Evolutionary conservation across 2,329 filamentous ascomycete genomes (phyloP), one percentile per base, ranked within the genome.

Genomic region (Alternaria gaisen): DNA sequence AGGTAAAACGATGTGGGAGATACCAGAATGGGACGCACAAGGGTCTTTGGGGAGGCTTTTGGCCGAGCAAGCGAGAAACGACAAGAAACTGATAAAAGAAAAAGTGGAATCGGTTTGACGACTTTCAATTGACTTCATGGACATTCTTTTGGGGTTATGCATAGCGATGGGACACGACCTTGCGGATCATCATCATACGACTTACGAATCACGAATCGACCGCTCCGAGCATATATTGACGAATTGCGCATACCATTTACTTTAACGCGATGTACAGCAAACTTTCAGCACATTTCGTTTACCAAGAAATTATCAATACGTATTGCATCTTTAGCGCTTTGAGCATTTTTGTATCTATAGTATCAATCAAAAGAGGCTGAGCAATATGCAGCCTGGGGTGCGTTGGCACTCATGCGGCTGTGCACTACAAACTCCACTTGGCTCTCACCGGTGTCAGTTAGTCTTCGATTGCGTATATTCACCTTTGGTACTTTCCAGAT

Each of bases 1-100:
- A 2, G 63, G 72, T 5, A 68, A 58, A n/a, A 74, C 62, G 5
- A 58, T 54, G 1, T 79, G 75, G 74, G 56, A 76, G 28, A 65
- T 80, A 9, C 77, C 77, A 3, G 62, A 69, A 0, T 79, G 75
- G 74, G 67, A 79, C 55, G 69, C 77, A 10, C 76, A 79, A 51
- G 22, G 22, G 8, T 44, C 58, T 34, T 58, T 79, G 14, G 51
- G 26, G 1, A 60, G 65, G 8, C 51, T 76, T 2, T 38, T 79
- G 26, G 55, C 56, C 8, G 61, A 68, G 16, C 68, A 76, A 38
- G 68, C 66, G 2, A 36, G 50, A 10, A 52, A 54, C 6, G 68
- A 73, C 10, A 46, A 61, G 6, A 73, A 66, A 38, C 56, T 51
- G n/a, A 51, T 68, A 26, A 53, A 44, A 24, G 55, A 52, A 26